Conservation (phyloP, 2,329 filamentous ascomycete genomes). For the Phialophora verrucosa region DNA sequence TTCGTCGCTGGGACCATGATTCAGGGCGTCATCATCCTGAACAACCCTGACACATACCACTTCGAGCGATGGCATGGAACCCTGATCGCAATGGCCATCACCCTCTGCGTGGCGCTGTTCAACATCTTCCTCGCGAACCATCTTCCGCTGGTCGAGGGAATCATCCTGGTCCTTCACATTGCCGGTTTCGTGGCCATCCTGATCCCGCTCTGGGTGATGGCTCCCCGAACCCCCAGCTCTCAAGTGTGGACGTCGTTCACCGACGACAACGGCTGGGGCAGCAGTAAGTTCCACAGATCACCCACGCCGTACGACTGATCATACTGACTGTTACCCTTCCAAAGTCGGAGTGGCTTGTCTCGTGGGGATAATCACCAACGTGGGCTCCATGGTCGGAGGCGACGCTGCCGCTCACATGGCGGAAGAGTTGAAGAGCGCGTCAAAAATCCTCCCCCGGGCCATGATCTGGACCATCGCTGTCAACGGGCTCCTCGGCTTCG, state of each 20-base stretch:
- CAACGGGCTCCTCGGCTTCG: constrained; percentile 47
- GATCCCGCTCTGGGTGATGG: constrained; percentile 43
- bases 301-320: constrained; percentile 25
- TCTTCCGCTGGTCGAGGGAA: constrained; percentile 44
- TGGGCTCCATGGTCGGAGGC: constrained; percentile 50
- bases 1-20: constrained; percentile 44
- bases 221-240: constrained; percentile 45
- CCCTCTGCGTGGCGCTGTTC: constrained; percentile 40
- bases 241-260: constrained; percentile 56
- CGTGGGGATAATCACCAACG: constrained; percentile 50
- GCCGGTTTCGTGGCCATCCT: constrained; percentile 44
- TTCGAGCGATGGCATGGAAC: constrained; percentile 44
- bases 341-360: constrained; percentile 44
- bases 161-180: constrained; percentile 45
- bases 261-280: constrained; percentile 49
- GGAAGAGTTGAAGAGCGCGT: constrained; percentile 49
- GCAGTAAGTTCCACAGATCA: constrained; percentile 48
- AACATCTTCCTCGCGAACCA: constrained; percentile 42
- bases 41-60: constrained; percentile 38
- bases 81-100: constrained; percentile 41
- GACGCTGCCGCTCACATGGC: constrained; percentile 47
- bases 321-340: constrained; percentile 41
- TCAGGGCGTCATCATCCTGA: constrained; percentile 44
- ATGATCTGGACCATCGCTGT: constrained; percentile 46
- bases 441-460: constrained; percentile 45